phyloP scores from a whole-genome alignment of 169 alveolate species.

The Eimeria acervulina region DNA sequence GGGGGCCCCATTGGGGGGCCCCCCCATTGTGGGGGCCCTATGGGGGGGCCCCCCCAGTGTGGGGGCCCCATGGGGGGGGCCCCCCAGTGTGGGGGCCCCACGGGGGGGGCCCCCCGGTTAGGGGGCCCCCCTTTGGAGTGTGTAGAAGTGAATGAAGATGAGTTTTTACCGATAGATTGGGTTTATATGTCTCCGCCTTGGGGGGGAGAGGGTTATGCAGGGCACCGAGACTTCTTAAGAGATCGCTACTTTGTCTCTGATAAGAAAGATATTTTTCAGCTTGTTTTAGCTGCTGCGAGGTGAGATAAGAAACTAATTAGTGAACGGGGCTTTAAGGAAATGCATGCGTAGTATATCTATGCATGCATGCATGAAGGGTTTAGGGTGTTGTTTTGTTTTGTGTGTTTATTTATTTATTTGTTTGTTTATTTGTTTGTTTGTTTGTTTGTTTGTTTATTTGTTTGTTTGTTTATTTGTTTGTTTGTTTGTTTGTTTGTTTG shows the following conservation, averaged over 20 bases:
- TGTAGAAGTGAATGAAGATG: not conserved
- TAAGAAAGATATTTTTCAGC: not conserved
- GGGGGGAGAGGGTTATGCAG: constrained; percentile 70
- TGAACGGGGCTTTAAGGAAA: too few species aligned
- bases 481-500: too few species aligned
- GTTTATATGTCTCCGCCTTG: constrained; percentile 76
- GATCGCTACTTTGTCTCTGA: not conserved
- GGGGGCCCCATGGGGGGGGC: too few species aligned
- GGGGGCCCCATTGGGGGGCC: not conserved
- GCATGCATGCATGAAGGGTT: not conserved
- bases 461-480: too few species aligned
- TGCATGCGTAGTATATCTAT: too few species aligned
- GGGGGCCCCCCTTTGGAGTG: too few species aligned
- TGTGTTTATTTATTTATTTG: too few species aligned
- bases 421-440: too few species aligned
- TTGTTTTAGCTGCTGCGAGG: not conserved
- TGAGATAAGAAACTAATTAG: not conserved
- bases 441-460: too few species aligned
- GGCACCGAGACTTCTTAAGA: not conserved
- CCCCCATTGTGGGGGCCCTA: not conserved
- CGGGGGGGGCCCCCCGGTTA: not conserved
- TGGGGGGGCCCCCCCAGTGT: not conserved
- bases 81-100: not conserved
- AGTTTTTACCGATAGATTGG: constrained; percentile 28
- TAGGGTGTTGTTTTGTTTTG: not conserved